Conservation (phyloP, 2,329 filamentous ascomycete genomes). For the Colletotrichum sp. region DNA sequence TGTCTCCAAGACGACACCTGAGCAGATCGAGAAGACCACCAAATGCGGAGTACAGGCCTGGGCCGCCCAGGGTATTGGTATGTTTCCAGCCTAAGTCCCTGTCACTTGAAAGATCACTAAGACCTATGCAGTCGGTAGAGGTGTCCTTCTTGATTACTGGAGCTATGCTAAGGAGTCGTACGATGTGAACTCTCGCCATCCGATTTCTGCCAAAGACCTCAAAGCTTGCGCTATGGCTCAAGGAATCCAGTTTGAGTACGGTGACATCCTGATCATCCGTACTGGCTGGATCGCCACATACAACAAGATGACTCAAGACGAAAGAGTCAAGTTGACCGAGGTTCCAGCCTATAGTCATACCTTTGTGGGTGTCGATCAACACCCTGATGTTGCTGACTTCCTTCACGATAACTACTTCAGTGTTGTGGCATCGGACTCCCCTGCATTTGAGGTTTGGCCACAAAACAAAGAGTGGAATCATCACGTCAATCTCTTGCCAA, state of each 20-base stretch:
- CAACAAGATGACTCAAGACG: background rate
- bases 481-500: background rate
- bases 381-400: background rate
- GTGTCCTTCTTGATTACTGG: background rate
- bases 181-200: background rate
- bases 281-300: background rate
- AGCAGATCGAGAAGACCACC: background rate
- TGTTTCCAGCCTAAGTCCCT: rapidly evolving
- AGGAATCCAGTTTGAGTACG: background rate
- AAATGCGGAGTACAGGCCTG: background rate
- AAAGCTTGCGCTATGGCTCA: background rate
- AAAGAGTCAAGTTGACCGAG: background rate
- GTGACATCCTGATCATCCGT: background rate
- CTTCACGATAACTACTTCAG: background rate
- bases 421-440: background rate
- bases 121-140: background rate
- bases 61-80: background rate
- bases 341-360: background rate
- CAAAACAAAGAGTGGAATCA: background rate
- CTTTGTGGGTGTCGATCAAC: background rate
- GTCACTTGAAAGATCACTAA: background rate
- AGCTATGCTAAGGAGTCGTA: background rate
- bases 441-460: background rate
- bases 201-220: background rate
- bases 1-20: background rate